Conservation (phyloP, 2,329 filamentous ascomycete genomes). For the Metarhizium album region DNA sequence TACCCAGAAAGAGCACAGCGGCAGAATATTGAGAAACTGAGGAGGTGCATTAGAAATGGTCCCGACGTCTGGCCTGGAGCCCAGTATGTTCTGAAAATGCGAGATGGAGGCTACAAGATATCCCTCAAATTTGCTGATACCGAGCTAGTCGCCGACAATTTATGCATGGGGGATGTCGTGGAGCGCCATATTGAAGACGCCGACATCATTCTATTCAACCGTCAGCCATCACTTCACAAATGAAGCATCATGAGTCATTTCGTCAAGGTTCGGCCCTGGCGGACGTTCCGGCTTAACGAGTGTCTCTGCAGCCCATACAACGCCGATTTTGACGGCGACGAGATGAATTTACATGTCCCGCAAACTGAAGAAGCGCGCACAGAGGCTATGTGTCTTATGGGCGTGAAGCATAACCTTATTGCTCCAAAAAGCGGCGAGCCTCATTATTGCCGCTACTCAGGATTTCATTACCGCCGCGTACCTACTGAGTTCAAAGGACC, state of each 20-base stretch:
- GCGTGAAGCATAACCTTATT: slow-evolving; percentile 88
- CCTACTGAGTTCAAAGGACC: slow-evolving; percentile 80
- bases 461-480: slow-evolving; percentile 97
- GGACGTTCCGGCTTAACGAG: slow-evolving; percentile 92
- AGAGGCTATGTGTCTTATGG: slow-evolving; percentile 93
- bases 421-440: slow-evolving; percentile 96
- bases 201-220: slow-evolving; percentile 94
- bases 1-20: slow-evolving; percentile 81
- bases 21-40: slow-evolving; percentile 76
- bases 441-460: slow-evolving; percentile 92
- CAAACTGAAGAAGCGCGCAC: slow-evolving; percentile 93
- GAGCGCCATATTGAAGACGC: slow-evolving; percentile 91
- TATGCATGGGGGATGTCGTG: slow-evolving; percentile 76
- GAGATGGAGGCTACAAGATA: slow-evolving; percentile 53
- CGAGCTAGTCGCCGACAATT: slow-evolving; percentile 59
- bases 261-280: slow-evolving; percentile 85
- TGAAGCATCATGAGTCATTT: slow-evolving; percentile 95
- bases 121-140: slow-evolving; percentile 67
- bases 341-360: slow-evolving; percentile 97
- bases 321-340: slow-evolving; percentile 95
- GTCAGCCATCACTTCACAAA: slow-evolving; percentile 93
- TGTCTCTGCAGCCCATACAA: slow-evolving; percentile 98
- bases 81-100: slow-evolving; percentile 66
- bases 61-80: slow-evolving; percentile 74
- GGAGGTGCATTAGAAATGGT: slow-evolving; percentile 63